A percentile compares a stretch with the other conserved stretches of the same genome.
Evolutionary conservation across 129 eudicot genomes (phyloP).

Genomic region (Tagetes patula): DNA sequence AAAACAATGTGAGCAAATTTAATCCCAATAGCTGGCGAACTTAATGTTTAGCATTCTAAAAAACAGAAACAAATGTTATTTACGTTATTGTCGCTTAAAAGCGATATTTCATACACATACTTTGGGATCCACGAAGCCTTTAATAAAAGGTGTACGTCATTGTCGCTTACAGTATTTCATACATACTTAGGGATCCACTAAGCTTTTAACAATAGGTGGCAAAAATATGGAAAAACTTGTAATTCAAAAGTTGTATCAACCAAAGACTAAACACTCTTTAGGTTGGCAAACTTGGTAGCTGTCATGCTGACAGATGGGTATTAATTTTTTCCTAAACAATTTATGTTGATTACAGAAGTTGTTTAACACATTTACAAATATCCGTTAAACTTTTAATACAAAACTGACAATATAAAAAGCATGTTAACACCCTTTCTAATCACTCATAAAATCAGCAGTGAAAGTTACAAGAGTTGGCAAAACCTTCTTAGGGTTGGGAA

Average conservation of each 20-base stretch:
- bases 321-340: not conserved
- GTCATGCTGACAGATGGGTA: not conserved
- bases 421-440: not conserved
- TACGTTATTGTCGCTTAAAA: not conserved
- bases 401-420: not conserved
- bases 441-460: not conserved
- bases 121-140: not conserved
- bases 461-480: not conserved
- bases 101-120: not conserved
- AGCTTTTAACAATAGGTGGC: not conserved
- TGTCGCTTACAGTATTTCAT: constrained; percentile 10
- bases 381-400: not conserved
- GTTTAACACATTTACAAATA: not conserved
- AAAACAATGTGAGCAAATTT: not conserved
- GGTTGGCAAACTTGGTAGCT: not conserved
- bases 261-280: not conserved
- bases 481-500: constrained; percentile 92
- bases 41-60: not conserved
- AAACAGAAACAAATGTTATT: not conserved
- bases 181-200: not conserved
- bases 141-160: not conserved
- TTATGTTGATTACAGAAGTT: not conserved
- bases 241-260: not conserved
- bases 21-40: not conserved
- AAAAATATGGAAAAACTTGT: not conserved